Base-by-base conservation (phyloP, 2,329 filamentous ascomycete species). In the Aspergillus sp. region DNA sequence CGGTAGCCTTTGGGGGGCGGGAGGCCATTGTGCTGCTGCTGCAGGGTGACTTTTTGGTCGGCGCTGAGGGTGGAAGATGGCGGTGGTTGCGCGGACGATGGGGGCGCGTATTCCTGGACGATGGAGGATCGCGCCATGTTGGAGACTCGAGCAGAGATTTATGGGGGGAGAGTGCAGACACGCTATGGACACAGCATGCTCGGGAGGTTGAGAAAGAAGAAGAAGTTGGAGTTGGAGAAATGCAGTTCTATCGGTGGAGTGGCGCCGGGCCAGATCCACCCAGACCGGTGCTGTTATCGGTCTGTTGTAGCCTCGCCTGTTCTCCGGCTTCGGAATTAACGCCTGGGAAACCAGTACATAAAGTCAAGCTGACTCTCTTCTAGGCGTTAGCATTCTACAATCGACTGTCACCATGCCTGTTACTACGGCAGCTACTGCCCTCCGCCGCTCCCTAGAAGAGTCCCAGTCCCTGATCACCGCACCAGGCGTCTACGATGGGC, bases 1-100 rank as follows among this genome's bases (percentile, higher is more conserved):
- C 74, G 86, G 63, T 93, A 88, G 46, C 86, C 88, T 53, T 82
- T 80, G 2, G 89, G 88, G 22, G 78, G 74, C 32, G 78, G 75
- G 51, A 95, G 84, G 45, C 78, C 80, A 59, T 84, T 68, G 40
- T 68, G 61, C 39, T 74, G 68, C 25, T 71, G 67, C 44, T 73
- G 68, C 33, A 64, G 55, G 29, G 63, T 57, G 46, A 74, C 68
- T 42, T 76, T 72, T 20, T 63, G 58, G 41, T 68, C 64, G 44
- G 64, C 46, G 22, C 53, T 72, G 59, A 65, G 61, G 37, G 63
- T 72, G 42, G 60, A 52, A 29, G 7, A 47, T 53, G 16, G 53
- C 45, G 24, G 49, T 38, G 24, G 56, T 51, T n/a, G n/a, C n/a
- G n/a, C n/a, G n/a, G n/a, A n/a, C n/a, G n/a, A n/a, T 19, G 60